These are phyloP conservation scores for Pleodorina starrii DNA, from an alignment of 139 green algal species.

Conservation along the genomic window DNA sequence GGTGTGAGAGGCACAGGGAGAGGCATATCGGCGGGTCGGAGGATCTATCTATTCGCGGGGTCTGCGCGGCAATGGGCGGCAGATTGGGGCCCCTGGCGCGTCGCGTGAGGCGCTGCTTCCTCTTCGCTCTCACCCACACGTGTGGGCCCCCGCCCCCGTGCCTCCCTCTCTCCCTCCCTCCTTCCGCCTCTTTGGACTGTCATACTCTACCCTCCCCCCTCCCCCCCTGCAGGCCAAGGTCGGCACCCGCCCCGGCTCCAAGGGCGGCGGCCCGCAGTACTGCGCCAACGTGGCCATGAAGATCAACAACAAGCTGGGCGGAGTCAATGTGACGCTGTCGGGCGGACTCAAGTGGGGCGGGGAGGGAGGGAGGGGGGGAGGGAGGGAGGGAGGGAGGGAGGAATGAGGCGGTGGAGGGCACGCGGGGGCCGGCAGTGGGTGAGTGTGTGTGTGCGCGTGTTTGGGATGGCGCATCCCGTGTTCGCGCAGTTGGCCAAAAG, in stretches of 20 bases:
- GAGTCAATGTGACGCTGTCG: constrained; percentile 70
- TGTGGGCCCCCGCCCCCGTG: background rate
- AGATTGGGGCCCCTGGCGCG: no score
- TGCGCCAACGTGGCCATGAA: constrained; percentile 80
- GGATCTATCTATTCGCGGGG: no score
- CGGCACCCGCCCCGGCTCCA: background rate
- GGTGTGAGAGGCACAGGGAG: no score
- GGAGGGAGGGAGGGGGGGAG: background rate
- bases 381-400: background rate
- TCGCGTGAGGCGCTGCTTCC: no score
- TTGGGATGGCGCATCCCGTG: no score
- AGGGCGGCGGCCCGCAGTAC: constrained; percentile 76
- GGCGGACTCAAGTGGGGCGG: background rate
- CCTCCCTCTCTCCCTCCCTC: background rate
- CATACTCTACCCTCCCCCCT: no score
- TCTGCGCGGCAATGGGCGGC: no score
- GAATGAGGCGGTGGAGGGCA: background rate
- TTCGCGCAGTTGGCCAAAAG: no score
- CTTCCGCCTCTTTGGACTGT: background rate
- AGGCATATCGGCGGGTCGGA: no score
- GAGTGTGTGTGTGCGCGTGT: no score
- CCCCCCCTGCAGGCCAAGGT: constrained; percentile 22
- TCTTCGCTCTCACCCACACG: background rate
- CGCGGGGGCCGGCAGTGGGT: no score
- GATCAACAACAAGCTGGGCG: constrained; percentile 89